Evolutionary conservation across 2,329 filamentous ascomycete genomes (phyloP).

Genomic region (Dichotomopilus funicola): DNA sequence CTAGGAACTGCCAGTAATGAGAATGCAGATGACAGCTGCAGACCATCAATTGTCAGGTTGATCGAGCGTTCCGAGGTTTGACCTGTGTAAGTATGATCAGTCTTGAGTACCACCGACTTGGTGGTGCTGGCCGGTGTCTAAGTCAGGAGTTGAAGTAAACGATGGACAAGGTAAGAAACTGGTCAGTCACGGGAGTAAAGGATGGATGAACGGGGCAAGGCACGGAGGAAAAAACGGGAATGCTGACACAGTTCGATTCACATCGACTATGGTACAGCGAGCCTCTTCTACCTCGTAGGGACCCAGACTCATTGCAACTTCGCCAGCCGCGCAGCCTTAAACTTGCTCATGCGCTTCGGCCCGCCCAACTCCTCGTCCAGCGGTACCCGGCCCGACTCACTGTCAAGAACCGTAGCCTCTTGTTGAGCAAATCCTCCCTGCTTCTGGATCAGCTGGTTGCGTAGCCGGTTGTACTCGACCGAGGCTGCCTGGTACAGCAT

Average conservation of each 20-base stretch:
- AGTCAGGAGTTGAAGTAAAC: background rate
- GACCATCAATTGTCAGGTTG: conserved; percentile 47
- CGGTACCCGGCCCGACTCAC: conserved; percentile 57
- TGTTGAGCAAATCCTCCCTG: conserved; percentile 76
- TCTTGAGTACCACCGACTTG: conserved; percentile 1
- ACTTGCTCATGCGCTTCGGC: conserved; percentile 60
- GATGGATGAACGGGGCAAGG: conserved; percentile 10
- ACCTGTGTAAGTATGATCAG: too few relatives aligned
- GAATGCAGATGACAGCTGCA: conserved; percentile 50
- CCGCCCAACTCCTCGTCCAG: conserved; percentile 61
- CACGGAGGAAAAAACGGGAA: background rate
- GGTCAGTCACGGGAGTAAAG: background rate
- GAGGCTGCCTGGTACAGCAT: conserved; percentile 72
- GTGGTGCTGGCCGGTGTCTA: background rate
- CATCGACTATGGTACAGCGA: conserved; percentile 19
- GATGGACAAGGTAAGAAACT: background rate
- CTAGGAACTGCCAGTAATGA: conserved; percentile 51
- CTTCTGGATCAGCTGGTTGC: conserved; percentile 75
- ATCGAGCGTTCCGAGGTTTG: conserved; percentile 34
- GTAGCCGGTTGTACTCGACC: conserved; percentile 73
- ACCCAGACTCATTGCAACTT: conserved; percentile 39
- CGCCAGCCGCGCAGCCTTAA: conserved; percentile 63
- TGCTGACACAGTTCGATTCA: conserved; percentile 17
- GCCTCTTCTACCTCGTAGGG: conserved; percentile 22
- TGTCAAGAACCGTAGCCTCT: conserved; percentile 45